Evolutionary conservation across 2,329 filamentous ascomycete genomes (phyloP).

Genomic region (Dactylellina leptospora): DNA sequence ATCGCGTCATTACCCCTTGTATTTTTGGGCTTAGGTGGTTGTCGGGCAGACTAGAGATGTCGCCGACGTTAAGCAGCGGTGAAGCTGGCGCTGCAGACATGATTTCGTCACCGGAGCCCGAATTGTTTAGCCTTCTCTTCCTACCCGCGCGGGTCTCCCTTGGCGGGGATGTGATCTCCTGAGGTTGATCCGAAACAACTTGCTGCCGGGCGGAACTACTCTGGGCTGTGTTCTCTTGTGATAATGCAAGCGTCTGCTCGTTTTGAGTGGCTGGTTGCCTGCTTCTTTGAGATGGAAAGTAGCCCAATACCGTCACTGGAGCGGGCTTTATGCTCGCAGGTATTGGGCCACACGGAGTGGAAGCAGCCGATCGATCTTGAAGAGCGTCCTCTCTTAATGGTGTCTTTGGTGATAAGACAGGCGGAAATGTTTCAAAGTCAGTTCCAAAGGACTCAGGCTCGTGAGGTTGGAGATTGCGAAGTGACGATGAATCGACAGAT

Average conservation of each 20-base stretch:
- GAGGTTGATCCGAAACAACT: not conserved
- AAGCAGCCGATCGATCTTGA: conserved; percentile 39
- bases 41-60: conserved; percentile 16
- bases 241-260: not conserved
- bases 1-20: conserved; percentile 11
- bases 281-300: conserved; percentile 37
- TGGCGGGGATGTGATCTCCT: conserved; percentile 7
- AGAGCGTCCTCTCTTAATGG: conserved; percentile 29
- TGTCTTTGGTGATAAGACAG: conserved; percentile 33
- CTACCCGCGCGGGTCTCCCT: conserved; percentile 14
- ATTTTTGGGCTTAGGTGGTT: conserved; percentile 19
- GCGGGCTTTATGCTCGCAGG: conserved; percentile 43
- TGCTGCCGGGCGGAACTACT: conserved; percentile 17
- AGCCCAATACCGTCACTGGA: conserved; percentile 53
- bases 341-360: conserved; percentile 49
- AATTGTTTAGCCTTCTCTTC: conserved; percentile 11
- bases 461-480: conserved; percentile 16
- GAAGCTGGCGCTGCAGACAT: conserved; percentile 41
- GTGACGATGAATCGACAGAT: conserved; percentile 28
- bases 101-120: conserved; percentile 2
- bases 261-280: not conserved
- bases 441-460: conserved; percentile 23
- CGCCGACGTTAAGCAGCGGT: conserved; percentile 13
- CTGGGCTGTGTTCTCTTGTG: not conserved
- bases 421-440: conserved; percentile 20